phyloP scores from a whole-genome alignment of 371 early-diverging fungal genomes.

The Haplosporangium sp. region DNA sequence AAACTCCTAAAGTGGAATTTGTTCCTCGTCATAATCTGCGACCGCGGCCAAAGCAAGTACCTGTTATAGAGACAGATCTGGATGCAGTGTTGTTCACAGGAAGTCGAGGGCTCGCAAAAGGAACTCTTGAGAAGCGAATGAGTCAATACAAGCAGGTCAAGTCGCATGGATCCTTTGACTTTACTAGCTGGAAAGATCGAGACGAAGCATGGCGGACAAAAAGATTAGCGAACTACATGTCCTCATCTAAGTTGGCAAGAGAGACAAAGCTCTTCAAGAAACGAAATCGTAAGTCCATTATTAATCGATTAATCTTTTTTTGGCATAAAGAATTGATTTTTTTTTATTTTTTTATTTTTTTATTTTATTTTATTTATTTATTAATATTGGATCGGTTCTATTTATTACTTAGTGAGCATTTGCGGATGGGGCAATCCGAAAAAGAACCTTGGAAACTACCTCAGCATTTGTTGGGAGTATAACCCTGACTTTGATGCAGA shows the following conservation, averaged over 20 bases:
- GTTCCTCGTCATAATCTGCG: constrained; percentile 43
- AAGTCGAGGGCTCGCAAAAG: background rate
- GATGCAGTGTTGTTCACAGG: background rate
- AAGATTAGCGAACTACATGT: constrained; percentile 42
- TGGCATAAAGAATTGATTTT: background rate
- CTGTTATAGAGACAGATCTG: constrained; percentile 8
- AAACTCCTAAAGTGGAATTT: constrained; percentile 27
- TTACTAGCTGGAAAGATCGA: constrained; percentile 55
- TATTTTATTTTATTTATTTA: too few relatives aligned
- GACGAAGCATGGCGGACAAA: constrained; percentile 51
- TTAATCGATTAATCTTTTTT: background rate
- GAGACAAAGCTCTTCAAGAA: constrained; percentile 52
- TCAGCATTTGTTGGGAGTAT: constrained; percentile 52
- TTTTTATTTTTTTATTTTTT: too few relatives aligned
- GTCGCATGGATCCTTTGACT: constrained; percentile 40
- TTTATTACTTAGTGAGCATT: constrained; percentile 27
- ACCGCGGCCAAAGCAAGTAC: constrained; percentile 15
- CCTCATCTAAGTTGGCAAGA: constrained; percentile 44
- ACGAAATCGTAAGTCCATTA: constrained; percentile 34
- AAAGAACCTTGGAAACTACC: constrained; percentile 49
- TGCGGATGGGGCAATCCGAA: constrained; percentile 54
- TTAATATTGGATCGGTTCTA: too few relatives aligned
- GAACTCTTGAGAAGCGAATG: constrained; percentile 29
- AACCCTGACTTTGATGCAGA: constrained; percentile 47
- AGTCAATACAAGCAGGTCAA: constrained; percentile 42